These are phyloP conservation scores for Metschnikowia amazonensis DNA, from an alignment of 805 yeast genomes.

Conservation along the genomic window DNA sequence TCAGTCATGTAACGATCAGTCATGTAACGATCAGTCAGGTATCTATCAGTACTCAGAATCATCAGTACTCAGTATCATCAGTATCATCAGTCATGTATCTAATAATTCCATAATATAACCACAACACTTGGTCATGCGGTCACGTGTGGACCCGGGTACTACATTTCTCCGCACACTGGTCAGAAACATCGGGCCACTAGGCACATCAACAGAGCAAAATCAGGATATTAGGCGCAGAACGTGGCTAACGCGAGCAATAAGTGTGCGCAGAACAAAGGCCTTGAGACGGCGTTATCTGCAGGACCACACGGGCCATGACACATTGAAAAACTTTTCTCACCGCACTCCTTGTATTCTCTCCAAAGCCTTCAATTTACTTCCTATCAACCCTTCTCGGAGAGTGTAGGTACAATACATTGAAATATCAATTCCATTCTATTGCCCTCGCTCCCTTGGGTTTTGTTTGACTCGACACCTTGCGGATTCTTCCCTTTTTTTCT, in stretches of 20 bases:
- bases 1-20: too few relatives aligned
- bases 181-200: too few relatives aligned
- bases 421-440: conserved; percentile 4
- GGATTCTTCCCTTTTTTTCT: background rate
- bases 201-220: background rate
- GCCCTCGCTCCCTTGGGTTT: conserved; percentile 7
- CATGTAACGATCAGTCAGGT: too few relatives aligned
- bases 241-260: background rate
- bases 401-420: conserved; percentile 7
- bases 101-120: too few relatives aligned
- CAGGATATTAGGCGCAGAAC: background rate
- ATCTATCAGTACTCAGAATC: too few relatives aligned
- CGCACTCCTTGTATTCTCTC: background rate
- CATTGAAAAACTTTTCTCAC: conserved; percentile 3
- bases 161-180: too few relatives aligned
- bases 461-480: conserved; percentile 1
- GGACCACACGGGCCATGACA: background rate
- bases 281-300: background rate
- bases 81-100: too few relatives aligned
- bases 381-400: conserved; percentile 6
- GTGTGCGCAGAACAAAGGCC: conserved; percentile 1
- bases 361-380: conserved; percentile 5
- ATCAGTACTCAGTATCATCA: too few relatives aligned
- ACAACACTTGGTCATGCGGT: too few relatives aligned
- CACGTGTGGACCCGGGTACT: too few relatives aligned